phyloP scores from a whole-genome alignment of 345 rosid species.

The Rhodomyrtus tomentosa region DNA sequence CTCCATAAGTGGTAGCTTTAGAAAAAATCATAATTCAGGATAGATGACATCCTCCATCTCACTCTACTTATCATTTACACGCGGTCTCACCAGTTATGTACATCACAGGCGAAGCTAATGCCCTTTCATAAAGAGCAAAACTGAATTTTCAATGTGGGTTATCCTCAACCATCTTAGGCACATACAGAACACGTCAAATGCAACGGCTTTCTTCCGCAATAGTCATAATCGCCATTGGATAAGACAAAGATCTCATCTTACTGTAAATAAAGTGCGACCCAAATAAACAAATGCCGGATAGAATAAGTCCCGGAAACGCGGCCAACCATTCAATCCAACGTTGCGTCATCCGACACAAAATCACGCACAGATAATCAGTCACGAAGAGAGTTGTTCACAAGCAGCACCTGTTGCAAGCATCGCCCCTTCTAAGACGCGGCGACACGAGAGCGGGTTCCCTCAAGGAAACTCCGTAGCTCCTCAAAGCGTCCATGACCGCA shows the following conservation, averaged over 20 bases:
- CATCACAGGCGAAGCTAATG: not conserved
- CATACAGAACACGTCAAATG: not conserved
- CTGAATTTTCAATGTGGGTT: not conserved
- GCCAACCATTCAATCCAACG: not conserved
- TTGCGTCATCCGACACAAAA: not conserved
- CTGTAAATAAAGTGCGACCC: not conserved
- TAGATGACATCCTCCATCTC: not conserved
- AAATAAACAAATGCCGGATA: not conserved
- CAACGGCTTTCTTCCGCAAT: not conserved
- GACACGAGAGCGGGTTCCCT: slow-evolving; percentile 22
- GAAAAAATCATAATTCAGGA: not conserved
- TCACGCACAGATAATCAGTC: not conserved
- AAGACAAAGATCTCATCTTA: not conserved
- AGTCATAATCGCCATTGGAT: not conserved
- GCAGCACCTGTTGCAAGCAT: slow-evolving; percentile 31
- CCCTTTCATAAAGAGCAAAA: not conserved
- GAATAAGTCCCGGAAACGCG: not conserved
- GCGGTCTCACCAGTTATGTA: not conserved
- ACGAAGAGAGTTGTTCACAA: too few species aligned
- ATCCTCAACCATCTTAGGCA: not conserved
- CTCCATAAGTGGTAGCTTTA: not conserved
- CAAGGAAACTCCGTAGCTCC: slow-evolving; percentile 21
- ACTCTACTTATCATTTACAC: not conserved
- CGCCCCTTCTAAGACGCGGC: slow-evolving; percentile 6
- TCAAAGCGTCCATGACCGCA: slow-evolving; percentile 27